Evolutionary conservation across 1,139 yeast species (phyloP), one percentile per base, ranked within the genome.

Genomic region (Lodderomyces jiufengensis): DNA sequence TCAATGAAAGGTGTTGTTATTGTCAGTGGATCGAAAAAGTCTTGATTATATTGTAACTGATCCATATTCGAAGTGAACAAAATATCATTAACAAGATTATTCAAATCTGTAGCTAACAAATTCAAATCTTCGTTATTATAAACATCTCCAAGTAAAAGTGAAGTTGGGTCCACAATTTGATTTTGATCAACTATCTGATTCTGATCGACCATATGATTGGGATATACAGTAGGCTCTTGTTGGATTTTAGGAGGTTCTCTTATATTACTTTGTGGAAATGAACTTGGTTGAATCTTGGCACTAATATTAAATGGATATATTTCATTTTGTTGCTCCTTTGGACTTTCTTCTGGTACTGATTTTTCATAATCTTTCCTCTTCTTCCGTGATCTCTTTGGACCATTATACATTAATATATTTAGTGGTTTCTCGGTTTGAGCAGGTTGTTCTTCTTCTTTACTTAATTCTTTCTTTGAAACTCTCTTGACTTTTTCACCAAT

Each of bases 61-160:
- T 36, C 41, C 14, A 44, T 38, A 24, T 54, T 55, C 11, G 56
- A 51, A 27, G 57, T 58, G 37, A 45, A 48, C 49, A 61, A 58
- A 35, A 62, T 60, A 41, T 57, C 61, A 34, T 48, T 56, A 23
- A 62, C 67, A 30, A 63, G 52, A 36, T 60, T 57, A 45, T 60
- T 62, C 39, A 62, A 49, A 36, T 62, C 68, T 2, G 56, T 39
- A 2, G 69, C 69, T 22, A 62, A 42, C 14, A 58, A 36, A 27
- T 59, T 52, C 38, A 63, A 49, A 43, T 63, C 69, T 9, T 57
- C 56, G 22, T 53, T 50, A 46, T 34, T 47, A 25, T 47, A 47
- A 14, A 47, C 27, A 21, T 38, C 41, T 13, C 37, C 29, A 11
- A 24, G n/a, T 16, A 25, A 25, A 7, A 31, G n/a, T 3, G 29